phyloP scores from a whole-genome alignment of 2,329 filamentous ascomycete species.

The Neonectria magnoliae region DNA sequence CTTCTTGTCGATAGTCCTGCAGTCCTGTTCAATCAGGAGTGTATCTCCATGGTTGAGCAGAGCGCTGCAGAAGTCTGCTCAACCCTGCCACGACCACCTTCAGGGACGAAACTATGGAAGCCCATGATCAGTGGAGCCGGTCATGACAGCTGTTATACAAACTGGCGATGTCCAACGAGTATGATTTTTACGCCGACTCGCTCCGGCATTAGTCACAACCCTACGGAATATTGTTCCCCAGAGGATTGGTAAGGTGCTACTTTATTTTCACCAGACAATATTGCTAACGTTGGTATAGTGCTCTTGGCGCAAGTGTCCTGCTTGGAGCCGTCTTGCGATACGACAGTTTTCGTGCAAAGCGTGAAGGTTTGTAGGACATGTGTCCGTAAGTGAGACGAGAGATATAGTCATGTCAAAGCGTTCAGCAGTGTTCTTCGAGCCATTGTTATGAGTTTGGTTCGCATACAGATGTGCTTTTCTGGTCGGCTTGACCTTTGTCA shows the following conservation, averaged over 20 bases:
- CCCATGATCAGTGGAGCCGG: slow-evolving; percentile 39
- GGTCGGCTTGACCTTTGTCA: no score
- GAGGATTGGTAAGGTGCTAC: not conserved
- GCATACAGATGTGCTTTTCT: no score
- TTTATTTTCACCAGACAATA: not conserved
- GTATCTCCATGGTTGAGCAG: slow-evolving; percentile 67
- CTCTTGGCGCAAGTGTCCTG: not conserved
- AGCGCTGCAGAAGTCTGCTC: not conserved
- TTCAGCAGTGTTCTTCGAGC: no score
- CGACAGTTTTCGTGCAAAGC: not conserved
- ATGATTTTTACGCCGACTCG: slow-evolving; percentile 42
- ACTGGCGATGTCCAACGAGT: slow-evolving; percentile 31
- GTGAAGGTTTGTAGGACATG: no score
- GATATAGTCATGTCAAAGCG: no score
- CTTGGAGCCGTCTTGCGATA: not conserved
- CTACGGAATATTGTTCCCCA: slow-evolving; percentile 13
- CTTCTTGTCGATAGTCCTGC: slow-evolving; percentile 67
- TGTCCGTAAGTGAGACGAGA: no score
- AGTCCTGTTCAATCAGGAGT: slow-evolving; percentile 69
- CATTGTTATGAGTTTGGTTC: no score
- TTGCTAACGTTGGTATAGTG: not conserved
- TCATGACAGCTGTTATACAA: slow-evolving; percentile 41
- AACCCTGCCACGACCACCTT: not conserved
- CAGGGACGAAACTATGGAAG: slow-evolving; percentile 36
- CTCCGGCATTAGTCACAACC: slow-evolving; percentile 41